Percentiles rank a stretch among this genome's conserved stretches.
Evolutionary conservation across 1,139 yeast genomes (phyloP).

Genomic region (Diutina catenulata): DNA sequence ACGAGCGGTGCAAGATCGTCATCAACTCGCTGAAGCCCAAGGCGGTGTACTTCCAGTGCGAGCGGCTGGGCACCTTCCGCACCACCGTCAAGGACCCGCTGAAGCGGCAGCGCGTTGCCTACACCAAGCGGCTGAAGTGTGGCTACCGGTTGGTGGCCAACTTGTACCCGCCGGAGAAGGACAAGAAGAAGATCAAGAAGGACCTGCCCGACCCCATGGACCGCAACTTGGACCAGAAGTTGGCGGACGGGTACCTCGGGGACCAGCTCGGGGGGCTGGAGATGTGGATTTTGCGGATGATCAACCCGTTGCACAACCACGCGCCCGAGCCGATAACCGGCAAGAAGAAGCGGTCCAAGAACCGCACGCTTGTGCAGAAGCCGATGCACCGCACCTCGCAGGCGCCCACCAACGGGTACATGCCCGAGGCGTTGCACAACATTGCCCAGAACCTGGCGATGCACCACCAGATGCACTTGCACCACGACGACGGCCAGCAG

Average conservation of each 20-base stretch:
- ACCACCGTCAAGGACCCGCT: conserved; percentile 38
- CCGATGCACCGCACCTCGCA: conserved; percentile 19
- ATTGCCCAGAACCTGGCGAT: conserved; percentile 11
- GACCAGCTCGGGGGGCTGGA: conserved; percentile 13
- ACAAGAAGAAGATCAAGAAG: conserved; percentile 19
- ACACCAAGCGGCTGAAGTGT: conserved; percentile 38
- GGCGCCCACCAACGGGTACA: not conserved
- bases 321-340: conserved; percentile 29
- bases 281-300: conserved; percentile 40
- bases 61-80: conserved; percentile 34
- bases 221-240: conserved; percentile 7
- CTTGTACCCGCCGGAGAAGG: conserved; percentile 33
- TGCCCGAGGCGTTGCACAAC: not conserved
- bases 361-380: conserved; percentile 34
- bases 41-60: conserved; percentile 41
- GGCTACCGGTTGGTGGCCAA: conserved; percentile 39
- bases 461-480: conserved; percentile 10
- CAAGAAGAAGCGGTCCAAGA: conserved; percentile 27
- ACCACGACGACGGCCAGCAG: conserved; percentile 10
- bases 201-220: conserved; percentile 12
- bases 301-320: conserved; percentile 18
- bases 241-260: not conserved
- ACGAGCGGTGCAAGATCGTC: conserved; percentile 37
- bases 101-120: conserved; percentile 40
- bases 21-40: conserved; percentile 38